These are phyloP conservation scores for Neurospora sp. DNA, from an alignment of 495 filamentous ascomycete species.

Conservation along the genomic window DNA sequence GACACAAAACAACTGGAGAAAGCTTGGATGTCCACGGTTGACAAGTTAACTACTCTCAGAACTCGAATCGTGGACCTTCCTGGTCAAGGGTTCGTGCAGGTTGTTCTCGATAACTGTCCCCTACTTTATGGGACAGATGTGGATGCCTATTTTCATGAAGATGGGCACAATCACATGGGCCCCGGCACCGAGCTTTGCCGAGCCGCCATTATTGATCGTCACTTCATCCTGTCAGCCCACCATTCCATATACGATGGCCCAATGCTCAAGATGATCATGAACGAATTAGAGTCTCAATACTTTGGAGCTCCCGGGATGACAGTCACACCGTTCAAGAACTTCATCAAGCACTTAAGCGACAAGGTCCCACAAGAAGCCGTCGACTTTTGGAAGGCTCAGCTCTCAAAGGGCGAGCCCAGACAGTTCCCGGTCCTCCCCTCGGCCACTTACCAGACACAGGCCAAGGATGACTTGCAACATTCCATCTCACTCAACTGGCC, in stretches of 20 bases:
- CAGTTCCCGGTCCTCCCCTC: slow-evolving; percentile 14
- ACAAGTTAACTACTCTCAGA: neutral
- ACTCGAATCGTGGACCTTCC: neutral
- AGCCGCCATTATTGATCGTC: slow-evolving; percentile 11
- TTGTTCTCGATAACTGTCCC: neutral
- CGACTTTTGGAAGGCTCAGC: neutral
- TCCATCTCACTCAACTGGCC: neutral
- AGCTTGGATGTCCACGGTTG: slow-evolving; percentile 32
- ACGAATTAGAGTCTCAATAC: slow-evolving; percentile 5
- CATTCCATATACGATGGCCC: slow-evolving; percentile 59
- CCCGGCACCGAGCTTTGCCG: slow-evolving; percentile 6
- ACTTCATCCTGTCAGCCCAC: slow-evolving; percentile 47
- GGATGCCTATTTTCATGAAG: neutral
- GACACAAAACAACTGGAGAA: neutral
- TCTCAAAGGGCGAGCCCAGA: neutral
- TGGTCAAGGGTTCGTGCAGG: neutral
- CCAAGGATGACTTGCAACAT: neutral
- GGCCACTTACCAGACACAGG: slow-evolving; percentile 1
- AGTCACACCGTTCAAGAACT: slow-evolving; percentile 28
- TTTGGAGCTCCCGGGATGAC: neutral
- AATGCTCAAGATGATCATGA: slow-evolving; percentile 32
- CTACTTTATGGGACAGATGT: neutral
- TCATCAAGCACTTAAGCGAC: slow-evolving; percentile 28
- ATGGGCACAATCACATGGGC: neutral
- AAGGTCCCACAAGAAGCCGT: neutral